These are phyloP conservation scores for Phytophthora sansomeana DNA, from an alignment of 352 stramenopile species.

Conservation along the genomic window DNA sequence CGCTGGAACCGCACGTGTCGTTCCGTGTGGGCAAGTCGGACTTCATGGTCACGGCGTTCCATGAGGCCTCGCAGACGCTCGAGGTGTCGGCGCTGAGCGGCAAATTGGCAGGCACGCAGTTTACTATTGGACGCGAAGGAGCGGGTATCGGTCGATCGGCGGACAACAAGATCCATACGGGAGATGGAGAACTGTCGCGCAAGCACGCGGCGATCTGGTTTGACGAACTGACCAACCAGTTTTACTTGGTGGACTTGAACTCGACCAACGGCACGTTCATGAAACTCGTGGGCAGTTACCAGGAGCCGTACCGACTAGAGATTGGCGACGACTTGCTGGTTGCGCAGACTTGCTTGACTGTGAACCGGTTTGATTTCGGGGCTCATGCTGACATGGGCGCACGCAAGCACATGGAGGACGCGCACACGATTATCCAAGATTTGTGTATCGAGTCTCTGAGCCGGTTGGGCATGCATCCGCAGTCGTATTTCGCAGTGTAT, in stretches of 20 bases:
- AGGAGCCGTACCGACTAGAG: constrained; percentile 92
- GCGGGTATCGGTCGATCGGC: constrained; percentile 86
- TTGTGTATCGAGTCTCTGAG: constrained; percentile 70
- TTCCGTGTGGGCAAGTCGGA: constrained; percentile 88
- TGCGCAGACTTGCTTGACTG: constrained; percentile 95
- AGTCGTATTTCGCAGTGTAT: constrained; percentile 97
- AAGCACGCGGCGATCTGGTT: constrained; percentile 95
- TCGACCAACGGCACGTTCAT: constrained; percentile 97
- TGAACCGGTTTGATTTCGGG: constrained; percentile 97
- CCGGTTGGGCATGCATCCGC: constrained; percentile 67
- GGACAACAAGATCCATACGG: constrained; percentile 93
- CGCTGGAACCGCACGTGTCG: constrained; percentile 58
- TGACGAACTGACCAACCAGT: constrained; percentile 75
- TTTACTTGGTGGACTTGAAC: constrained; percentile 88
- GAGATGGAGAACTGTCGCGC: constrained; percentile 95
- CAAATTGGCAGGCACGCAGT: constrained; percentile 76
- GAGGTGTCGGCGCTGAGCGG: constrained; percentile 67
- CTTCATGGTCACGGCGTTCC: constrained; percentile 70
- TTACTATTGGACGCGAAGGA: constrained; percentile 87
- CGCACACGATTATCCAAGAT: constrained; percentile 95
- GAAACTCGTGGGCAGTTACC: constrained; percentile 94
- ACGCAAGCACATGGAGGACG: constrained; percentile 96
- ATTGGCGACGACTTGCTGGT: constrained; percentile 97
- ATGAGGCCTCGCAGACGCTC: constrained; percentile 61
- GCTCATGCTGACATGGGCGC: constrained; percentile 94